Evolutionary conservation across 176 grass and related monocot genomes (phyloP).

Genomic region (Cenchrus fungigraminus): DNA sequence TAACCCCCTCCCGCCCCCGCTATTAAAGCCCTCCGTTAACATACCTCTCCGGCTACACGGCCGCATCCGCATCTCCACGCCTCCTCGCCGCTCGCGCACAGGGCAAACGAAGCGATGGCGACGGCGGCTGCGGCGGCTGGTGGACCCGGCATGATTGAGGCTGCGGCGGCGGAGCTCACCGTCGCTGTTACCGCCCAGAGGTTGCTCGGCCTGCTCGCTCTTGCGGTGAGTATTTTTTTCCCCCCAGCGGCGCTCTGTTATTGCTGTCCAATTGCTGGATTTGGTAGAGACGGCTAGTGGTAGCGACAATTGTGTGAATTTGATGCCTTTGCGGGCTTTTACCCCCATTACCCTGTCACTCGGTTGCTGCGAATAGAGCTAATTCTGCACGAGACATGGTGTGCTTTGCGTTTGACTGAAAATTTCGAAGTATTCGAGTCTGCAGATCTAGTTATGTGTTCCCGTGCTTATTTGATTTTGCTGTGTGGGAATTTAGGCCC

Average conservation of each 20-base stretch:
- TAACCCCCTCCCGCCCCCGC: slow-evolving; percentile 22
- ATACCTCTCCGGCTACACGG: background rate
- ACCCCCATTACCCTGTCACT: background rate
- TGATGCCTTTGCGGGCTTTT: background rate
- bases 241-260: background rate
- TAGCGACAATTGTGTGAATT: background rate
- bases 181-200: slow-evolving; percentile 27
- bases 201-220: slow-evolving; percentile 38
- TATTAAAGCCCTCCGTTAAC: slow-evolving; percentile 46
- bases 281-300: background rate
- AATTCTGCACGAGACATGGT: background rate
- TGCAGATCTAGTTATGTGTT: slow-evolving; percentile 32
- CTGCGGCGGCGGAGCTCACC: slow-evolving; percentile 1
- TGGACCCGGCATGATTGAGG: background rate
- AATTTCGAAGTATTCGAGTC: background rate
- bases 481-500: background rate
- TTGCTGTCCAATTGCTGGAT: background rate
- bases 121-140: slow-evolving; percentile 4
- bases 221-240: slow-evolving; percentile 37
- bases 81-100: background rate
- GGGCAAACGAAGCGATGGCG: slow-evolving; percentile 31
- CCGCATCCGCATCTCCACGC: slow-evolving; percentile 24
- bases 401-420: slow-evolving; percentile 13
- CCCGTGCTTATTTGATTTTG: background rate
- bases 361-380: background rate